Conservation (phyloP, 306 rosid species). For the Erythrophleum fordii region DNA sequence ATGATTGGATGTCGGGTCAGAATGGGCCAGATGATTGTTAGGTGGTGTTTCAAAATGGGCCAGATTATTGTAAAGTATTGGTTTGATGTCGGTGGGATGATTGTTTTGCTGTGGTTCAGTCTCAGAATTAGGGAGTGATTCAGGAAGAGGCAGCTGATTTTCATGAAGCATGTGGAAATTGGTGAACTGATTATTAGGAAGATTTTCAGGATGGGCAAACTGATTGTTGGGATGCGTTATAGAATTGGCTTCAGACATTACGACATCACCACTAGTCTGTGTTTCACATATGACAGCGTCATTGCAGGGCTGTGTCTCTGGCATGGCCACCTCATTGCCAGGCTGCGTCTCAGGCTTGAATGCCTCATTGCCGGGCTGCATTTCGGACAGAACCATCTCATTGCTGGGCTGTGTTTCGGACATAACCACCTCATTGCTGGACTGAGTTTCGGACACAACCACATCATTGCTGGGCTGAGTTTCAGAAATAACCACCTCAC, state of each 20-base stretch:
- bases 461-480: conserved; percentile 28
- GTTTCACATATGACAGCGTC: neutral
- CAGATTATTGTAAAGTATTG: conserved; percentile 39
- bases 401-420: conserved; percentile 24
- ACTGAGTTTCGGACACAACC: conserved; percentile 14
- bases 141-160: conserved; percentile 50
- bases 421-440: neutral
- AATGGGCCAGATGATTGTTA: conserved; percentile 45
- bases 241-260: conserved; percentile 39
- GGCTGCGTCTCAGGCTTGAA: neutral
- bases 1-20: conserved; percentile 38
- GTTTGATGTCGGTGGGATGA: conserved; percentile 45
- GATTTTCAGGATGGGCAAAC: conserved; percentile 37
- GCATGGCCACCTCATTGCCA: neutral
- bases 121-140: conserved; percentile 41
- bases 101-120: conserved; percentile 39
- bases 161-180: conserved; percentile 42
- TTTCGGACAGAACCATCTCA: conserved; percentile 27
- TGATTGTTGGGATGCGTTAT: conserved; percentile 33
- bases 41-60: conserved; percentile 39
- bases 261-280: conserved; percentile 38
- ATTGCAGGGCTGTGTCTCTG: conserved; percentile 32
- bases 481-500: conserved; percentile 24
- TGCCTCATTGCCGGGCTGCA: conserved; percentile 27
- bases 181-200: conserved; percentile 33